Conservation (phyloP, 208 protist species). For the Paratrypanosoma confusum region DNA sequence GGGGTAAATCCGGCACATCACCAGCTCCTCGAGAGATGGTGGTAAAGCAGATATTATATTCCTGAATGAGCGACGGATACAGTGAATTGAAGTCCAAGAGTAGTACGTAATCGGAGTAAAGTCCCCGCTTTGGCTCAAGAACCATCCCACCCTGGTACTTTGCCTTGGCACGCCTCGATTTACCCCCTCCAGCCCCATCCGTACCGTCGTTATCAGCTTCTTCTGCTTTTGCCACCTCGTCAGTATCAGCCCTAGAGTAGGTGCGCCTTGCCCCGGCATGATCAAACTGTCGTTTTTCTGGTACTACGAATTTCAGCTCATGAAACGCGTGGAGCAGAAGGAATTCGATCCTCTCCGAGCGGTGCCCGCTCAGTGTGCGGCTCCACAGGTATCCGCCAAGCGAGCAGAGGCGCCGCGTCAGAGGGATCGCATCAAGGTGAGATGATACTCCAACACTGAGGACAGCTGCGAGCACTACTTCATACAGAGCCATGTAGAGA, state of each 20-base stretch:
- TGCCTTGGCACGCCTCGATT: conserved; percentile 41
- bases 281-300: conserved; percentile 86
- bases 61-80: conserved; percentile 99
- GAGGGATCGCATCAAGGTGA: conserved; percentile 93
- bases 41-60: conserved; percentile 99
- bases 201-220: conserved; percentile 18
- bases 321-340: conserved; percentile 96
- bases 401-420: conserved; percentile 96
- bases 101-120: conserved; percentile 98
- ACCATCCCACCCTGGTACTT: conserved; percentile 93
- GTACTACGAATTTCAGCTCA: conserved; percentile 90
- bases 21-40: conserved; percentile 81
- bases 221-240: conserved; percentile 25
- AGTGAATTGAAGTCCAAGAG: conserved; percentile 99
- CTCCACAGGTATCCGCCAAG: conserved; percentile 96
- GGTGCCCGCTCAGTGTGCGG: conserved; percentile 85
- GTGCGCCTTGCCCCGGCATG: conserved; percentile 2
- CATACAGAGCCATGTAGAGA: conserved; percentile 55
- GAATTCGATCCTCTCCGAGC: conserved; percentile 98
- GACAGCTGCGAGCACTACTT: conserved; percentile 62
- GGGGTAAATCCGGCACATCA: conserved; percentile 41
- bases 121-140: conserved; percentile 95
- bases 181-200: conserved; percentile 55
- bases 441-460: conserved; percentile 80
- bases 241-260: no score